phyloP scores from a whole-genome alignment of 208 protist species.

The Trypanosoma brucei region DNA sequence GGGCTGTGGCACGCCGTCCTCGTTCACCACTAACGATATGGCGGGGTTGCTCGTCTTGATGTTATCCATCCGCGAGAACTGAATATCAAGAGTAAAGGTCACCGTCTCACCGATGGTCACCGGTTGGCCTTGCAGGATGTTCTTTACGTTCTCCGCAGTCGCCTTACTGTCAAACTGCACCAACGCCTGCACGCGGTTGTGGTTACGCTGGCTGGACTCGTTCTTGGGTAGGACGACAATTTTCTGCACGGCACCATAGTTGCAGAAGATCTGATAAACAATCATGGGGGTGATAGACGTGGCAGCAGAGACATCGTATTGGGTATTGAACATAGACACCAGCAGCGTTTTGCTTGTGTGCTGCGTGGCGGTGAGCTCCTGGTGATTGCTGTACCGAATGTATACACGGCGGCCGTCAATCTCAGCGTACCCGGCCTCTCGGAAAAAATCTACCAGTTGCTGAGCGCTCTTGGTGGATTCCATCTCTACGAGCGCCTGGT shows the following conservation, averaged over 20 bases:
- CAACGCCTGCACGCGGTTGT: slow-evolving; percentile 88
- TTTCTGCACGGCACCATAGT: slow-evolving; percentile 82
- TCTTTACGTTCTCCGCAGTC: slow-evolving; percentile 85
- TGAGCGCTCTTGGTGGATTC: slow-evolving; percentile 80
- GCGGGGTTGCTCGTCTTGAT: slow-evolving; percentile 83
- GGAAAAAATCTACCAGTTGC: slow-evolving; percentile 88
- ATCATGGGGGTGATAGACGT: slow-evolving; percentile 86
- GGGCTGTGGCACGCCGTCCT: slow-evolving; percentile 57
- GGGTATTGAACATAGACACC: slow-evolving; percentile 91
- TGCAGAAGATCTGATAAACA: slow-evolving; percentile 89
- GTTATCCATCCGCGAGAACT: slow-evolving; percentile 89
- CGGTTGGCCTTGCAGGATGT: slow-evolving; percentile 86
- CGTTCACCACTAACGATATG: slow-evolving; percentile 75
- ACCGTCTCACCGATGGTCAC: slow-evolving; percentile 84
- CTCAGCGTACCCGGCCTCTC: slow-evolving; percentile 81
- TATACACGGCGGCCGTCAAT: slow-evolving; percentile 90
- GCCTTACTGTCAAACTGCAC: slow-evolving; percentile 84
- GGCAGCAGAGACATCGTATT: slow-evolving; percentile 84
- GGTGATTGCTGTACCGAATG: slow-evolving; percentile 88
- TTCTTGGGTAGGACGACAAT: slow-evolving; percentile 91
- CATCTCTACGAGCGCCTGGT: slow-evolving; percentile 92
- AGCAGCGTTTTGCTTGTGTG: slow-evolving; percentile 84
- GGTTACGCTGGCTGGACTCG: slow-evolving; percentile 82
- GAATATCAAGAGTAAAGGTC: slow-evolving; percentile 90
- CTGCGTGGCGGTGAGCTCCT: slow-evolving; percentile 84